Evolutionary conservation across 305 asterid genomes (phyloP).

Genomic region (Solanum hybrid): DNA sequence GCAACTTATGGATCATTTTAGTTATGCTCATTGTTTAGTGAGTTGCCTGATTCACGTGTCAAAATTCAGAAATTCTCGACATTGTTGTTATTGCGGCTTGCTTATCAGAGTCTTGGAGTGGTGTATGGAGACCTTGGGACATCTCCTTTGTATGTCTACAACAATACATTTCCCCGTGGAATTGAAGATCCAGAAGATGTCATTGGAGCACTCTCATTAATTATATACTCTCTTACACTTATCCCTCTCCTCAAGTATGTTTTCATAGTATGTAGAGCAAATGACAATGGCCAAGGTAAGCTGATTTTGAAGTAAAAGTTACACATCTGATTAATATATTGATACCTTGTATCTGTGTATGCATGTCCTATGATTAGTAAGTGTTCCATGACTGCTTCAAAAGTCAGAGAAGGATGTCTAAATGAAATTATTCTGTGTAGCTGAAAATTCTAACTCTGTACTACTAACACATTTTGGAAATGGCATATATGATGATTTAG

Average conservation of each 20-base stretch:
- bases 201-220: conserved; percentile 21
- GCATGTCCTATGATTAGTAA: not conserved
- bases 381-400: not conserved
- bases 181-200: conserved; percentile 11
- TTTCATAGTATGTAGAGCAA: conserved; percentile 20
- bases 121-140: conserved; percentile 24
- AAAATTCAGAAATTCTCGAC: conserved; percentile 13
- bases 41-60: not conserved
- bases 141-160: conserved; percentile 20
- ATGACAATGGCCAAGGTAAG: conserved; percentile 22
- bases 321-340: not conserved
- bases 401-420: not conserved
- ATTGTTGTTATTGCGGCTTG: conserved; percentile 15
- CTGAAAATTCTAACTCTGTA: not conserved
- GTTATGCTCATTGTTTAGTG: not conserved
- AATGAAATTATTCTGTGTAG: not conserved
- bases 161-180: conserved; percentile 13
- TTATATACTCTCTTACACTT: conserved; percentile 21
- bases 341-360: not conserved
- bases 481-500: not conserved
- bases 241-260: conserved; percentile 24
- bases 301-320: not conserved
- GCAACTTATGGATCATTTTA: not conserved
- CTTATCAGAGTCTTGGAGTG: conserved; percentile 22
- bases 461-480: not conserved